phyloP scores from a whole-genome alignment of 2,329 filamentous ascomycete species.

The Fusarium nanum region DNA sequence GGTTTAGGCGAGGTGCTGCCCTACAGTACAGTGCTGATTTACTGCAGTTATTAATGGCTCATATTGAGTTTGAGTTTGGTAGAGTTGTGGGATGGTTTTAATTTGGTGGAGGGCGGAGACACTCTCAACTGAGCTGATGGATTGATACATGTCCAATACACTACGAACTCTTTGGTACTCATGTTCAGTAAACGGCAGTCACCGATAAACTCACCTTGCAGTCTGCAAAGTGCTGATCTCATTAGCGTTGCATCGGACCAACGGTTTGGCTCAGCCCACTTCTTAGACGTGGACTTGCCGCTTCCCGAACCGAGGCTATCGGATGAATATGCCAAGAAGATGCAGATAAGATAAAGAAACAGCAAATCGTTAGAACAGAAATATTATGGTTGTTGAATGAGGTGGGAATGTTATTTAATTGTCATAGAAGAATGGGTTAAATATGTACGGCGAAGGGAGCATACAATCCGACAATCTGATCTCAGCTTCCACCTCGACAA shows the following conservation, averaged over 20 bases:
- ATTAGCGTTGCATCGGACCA: background rate
- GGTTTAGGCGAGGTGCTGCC: background rate
- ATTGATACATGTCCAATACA: background rate
- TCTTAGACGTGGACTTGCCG: background rate
- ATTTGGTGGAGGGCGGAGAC: too few species aligned
- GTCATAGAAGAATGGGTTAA: background rate
- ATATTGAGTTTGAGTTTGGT: background rate
- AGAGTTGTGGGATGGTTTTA: fast-evolving
- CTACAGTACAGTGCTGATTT: background rate
- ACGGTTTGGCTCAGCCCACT: background rate
- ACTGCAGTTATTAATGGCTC: too few species aligned
- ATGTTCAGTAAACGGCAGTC: too few species aligned
- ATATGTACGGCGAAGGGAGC: background rate
- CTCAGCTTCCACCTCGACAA: too few species aligned
- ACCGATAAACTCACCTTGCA: background rate
- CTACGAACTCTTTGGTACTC: fast-evolving
- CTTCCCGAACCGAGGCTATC: background rate
- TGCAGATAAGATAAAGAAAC: background rate
- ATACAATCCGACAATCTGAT: background rate
- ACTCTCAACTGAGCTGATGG: too few species aligned
- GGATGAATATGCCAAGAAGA: background rate
- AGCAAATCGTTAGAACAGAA: too few species aligned
- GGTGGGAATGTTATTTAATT: too few species aligned
- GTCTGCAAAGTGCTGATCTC: background rate
- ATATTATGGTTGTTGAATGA: too few species aligned